Evolutionary conservation across 2,329 filamentous ascomycete species (phyloP).

Genomic region (Exophiala bonariae): DNA sequence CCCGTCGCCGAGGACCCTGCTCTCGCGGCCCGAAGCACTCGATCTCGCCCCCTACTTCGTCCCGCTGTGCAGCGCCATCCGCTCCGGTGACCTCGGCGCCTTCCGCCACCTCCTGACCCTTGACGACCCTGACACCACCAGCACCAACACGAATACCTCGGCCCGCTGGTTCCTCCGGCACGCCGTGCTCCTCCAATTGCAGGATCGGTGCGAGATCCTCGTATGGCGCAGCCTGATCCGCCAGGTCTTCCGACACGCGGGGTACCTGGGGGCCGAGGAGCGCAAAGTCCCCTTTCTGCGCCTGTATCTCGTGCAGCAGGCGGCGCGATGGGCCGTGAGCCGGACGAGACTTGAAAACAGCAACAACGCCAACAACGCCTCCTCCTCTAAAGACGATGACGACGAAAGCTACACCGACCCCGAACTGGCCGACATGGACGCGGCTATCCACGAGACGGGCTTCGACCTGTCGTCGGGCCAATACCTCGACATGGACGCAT

Average conservation of each 20-base stretch:
- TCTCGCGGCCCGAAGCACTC: constrained; percentile 69
- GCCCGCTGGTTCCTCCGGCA: constrained; percentile 71
- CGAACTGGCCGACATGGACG: constrained; percentile 44
- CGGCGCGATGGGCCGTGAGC: constrained; percentile 54
- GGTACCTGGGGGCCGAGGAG: constrained; percentile 56
- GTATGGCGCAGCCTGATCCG: constrained; percentile 82
- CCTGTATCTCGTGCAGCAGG: constrained; percentile 65
- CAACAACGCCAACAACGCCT: no score
- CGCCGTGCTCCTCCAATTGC: constrained; percentile 72
- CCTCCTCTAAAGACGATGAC: neutral
- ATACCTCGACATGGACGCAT: constrained; percentile 22
- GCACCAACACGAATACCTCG: constrained; percentile 38
- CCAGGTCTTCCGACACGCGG: constrained; percentile 75
- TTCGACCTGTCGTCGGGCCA: constrained; percentile 21
- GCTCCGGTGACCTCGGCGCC: constrained; percentile 69
- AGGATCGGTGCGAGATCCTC: constrained; percentile 74
- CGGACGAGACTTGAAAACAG: constrained; percentile 18
- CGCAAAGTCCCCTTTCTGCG: constrained; percentile 73
- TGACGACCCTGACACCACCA: no score
- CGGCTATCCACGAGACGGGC: constrained; percentile 26
- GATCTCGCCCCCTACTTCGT: constrained; percentile 66
- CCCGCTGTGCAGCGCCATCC: constrained; percentile 72
- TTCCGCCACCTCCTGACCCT: constrained; percentile 70
- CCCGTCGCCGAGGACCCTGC: constrained; percentile 62
- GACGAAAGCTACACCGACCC: constrained; percentile 22